Base-by-base conservation (phyloP, 345 rosid species). In the Ceriops tagal region DNA sequence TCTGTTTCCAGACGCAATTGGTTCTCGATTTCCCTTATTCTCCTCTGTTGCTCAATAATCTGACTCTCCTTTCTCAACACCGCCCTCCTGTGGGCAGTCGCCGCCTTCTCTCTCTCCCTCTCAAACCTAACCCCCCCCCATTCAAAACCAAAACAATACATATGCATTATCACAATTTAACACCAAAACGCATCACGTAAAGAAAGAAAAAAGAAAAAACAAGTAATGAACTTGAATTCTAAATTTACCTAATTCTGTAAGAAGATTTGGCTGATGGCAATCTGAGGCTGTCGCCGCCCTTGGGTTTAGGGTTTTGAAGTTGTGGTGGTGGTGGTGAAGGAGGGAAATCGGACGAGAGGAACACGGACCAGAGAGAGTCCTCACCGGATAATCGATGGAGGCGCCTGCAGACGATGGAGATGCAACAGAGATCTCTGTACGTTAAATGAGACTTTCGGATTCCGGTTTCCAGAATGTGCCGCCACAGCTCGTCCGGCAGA, bases 401-500 rank as follows among this genome's bases (percentile, higher is more conserved):
- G 72, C 89, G 89, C 19, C 81, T 77, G 75, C 95, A 84, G 73
- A 90, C 73, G 83, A 93, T 91, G 5, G 99, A 88, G 79, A 91
- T 53, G 78, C 90, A 77, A 26, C 97, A 91, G n/a, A 93, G 83
- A 65, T 91, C 97, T 73, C 81, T 88, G 78, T 67, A 85, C 16
- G 73, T 76, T 58, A 91, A 83, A 8, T 72, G 64, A 1, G 82
- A 81, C 8, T 70, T 76, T 22, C 64, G 73, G 2, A 82, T 82
- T 24, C 96, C 96, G 52, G 69, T 69, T 69, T 84, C 88, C 1
- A 93, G 82, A 58, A 91, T 84, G 66, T 68, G 86, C 57, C 87
- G 72, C 97, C 96, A 86, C 66, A 93, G 78, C 75, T 93, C 97
- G 77, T 93, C 96, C 0, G 92, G 93, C 64, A 93, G 61, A 2